Conservation (phyloP, 1,284 basidiomycete genomes). For the Marasmius sp. region DNA sequence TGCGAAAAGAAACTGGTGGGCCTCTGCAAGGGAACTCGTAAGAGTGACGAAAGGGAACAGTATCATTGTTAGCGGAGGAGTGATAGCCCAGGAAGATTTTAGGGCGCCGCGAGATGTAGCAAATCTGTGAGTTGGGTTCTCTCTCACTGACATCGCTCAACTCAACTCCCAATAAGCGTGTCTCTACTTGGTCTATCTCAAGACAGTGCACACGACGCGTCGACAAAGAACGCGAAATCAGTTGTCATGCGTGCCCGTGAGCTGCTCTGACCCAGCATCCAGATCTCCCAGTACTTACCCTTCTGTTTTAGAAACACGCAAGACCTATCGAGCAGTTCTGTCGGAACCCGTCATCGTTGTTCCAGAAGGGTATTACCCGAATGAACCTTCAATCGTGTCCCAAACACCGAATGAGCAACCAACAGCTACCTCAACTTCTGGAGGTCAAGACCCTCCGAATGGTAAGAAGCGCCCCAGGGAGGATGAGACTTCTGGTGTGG, state of each 20-base stretch:
- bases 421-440: background rate
- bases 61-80: conserved; percentile 67
- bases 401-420: background rate
- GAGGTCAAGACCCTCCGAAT: background rate
- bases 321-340: conserved; percentile 67
- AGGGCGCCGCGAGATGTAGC: conserved; percentile 69
- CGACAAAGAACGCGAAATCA: conserved; percentile 61
- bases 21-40: conserved; percentile 67
- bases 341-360: conserved; percentile 69
- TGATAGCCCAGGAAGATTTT: conserved; percentile 53
- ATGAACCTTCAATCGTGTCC: background rate
- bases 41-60: conserved; percentile 78
- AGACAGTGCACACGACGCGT: conserved; percentile 62
- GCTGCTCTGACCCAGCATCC: conserved; percentile 26
- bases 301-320: conserved; percentile 38
- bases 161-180: conserved; percentile 40
- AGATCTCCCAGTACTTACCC: background rate
- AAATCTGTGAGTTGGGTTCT: conserved; percentile 58
- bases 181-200: conserved; percentile 66
- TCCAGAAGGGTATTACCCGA: conserved; percentile 29
- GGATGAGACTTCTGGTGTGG: background rate
- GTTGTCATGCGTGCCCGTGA: conserved; percentile 71
- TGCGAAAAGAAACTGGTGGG: conserved; percentile 82
- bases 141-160: background rate
- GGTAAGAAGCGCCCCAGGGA: conserved; percentile 1